These are phyloP conservation scores for Garcia nutans DNA, from an alignment of 345 rosid species.

Conservation along the genomic window DNA sequence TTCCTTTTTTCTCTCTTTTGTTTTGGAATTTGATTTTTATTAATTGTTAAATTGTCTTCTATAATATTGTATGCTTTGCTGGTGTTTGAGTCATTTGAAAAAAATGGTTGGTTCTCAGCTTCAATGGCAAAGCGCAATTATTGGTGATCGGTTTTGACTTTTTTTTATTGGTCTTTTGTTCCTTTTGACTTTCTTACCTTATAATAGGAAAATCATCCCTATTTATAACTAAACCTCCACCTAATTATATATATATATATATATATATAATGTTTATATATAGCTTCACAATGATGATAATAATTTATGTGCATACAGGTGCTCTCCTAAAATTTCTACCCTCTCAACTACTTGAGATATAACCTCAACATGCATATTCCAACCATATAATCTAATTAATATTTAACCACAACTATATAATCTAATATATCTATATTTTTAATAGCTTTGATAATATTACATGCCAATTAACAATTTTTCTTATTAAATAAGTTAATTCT, in stretches of 20 bases:
- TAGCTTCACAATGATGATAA: too few species aligned
- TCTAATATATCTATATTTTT: too few species aligned
- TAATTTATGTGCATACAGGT: too few species aligned
- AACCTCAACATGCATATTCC: too few species aligned
- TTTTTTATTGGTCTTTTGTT: conserved; percentile 11
- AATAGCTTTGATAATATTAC: too few species aligned
- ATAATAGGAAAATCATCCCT: not conserved
- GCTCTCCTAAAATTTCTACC: too few species aligned
- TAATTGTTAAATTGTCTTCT: not conserved
- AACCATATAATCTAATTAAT: too few species aligned
- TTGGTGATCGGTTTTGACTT: conserved; percentile 15
- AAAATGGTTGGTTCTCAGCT: conserved; percentile 15
- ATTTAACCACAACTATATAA: too few species aligned
- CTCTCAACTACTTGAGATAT: too few species aligned
- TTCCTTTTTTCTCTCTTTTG: not conserved
- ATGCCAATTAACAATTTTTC: too few species aligned
- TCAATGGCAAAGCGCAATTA: conserved; percentile 16
- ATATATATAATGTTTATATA: too few species aligned
- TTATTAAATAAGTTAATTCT: too few species aligned
- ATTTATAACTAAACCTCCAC: not conserved
- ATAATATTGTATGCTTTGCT: not conserved
- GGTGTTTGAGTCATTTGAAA: not conserved
- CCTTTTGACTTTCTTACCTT: conserved; percentile 2
- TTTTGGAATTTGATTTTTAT: not conserved
- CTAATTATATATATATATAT: not conserved